Evolutionary conservation across 257 asterid genomes (phyloP), one percentile per base, ranked within the genome.

Genomic region (Solanum medicagineum): DNA sequence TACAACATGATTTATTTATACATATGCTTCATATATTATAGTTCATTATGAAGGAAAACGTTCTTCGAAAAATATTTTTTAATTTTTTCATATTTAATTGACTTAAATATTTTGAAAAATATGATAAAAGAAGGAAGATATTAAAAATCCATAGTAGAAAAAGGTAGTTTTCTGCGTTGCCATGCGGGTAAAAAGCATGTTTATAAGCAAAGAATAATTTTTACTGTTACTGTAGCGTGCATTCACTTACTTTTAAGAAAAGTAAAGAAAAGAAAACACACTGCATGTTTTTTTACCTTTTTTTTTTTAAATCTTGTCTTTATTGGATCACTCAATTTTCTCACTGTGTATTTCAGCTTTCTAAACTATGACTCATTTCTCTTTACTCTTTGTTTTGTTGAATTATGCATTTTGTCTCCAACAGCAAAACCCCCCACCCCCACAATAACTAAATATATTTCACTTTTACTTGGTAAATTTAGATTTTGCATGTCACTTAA

Each of bases 321-420:
- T 49, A 36, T 82, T 44, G 85, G 85, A 82, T 82, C 85, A 82
- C 75, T 62, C 75, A 62, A 82, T 65, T 82, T 3, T 62, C 73
- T 42, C 10, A 40, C 42, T 57, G 22, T 55, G 8, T 81, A 17
- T 81, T 59, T 36, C 84, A 81, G 57, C 84, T 81, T 81, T 81
- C 73, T 45, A 13, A 56, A 56, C 16, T 42, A 77, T 3, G 26
- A 26, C 11, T 16, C 40, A 26, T 1, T 26, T 15, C 57, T 57
- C 57, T 81, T 59, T 12, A 5, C 59, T 44, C 60, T 62, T 36
- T 40, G n/a, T 10, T 75, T 22, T 20, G 47, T 53, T 16, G 60
- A 75, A 2, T 13, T 75, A 75, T 75, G 81, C 45, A 75, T 49
- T 49, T 49, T 75, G 81, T 75, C 71, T 36, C 15, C 22, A 22